phyloP scores from a whole-genome alignment of 352 stramenopile genomes.

The Phytophthora pseudosyringae region DNA sequence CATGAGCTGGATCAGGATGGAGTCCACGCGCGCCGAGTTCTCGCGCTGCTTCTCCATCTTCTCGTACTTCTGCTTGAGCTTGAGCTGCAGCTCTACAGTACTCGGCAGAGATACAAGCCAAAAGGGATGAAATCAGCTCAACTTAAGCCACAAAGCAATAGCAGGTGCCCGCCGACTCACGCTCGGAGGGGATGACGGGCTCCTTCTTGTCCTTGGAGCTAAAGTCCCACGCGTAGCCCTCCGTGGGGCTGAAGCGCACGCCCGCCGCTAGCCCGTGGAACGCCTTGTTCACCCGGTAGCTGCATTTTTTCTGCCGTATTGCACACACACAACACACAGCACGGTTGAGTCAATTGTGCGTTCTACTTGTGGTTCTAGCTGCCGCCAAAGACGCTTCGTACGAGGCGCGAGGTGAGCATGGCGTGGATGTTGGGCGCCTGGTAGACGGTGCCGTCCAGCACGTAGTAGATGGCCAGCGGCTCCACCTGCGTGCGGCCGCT shows the following conservation, averaged over 20 bases:
- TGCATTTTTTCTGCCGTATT: slow-evolving; percentile 82
- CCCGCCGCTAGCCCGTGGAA: slow-evolving; percentile 77
- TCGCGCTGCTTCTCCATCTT: slow-evolving; percentile 89
- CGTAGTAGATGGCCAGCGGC: slow-evolving; percentile 88
- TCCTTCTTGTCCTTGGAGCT: slow-evolving; percentile 87
- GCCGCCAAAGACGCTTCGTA: slow-evolving; percentile 35
- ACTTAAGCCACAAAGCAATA: not conserved
- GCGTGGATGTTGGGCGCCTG: slow-evolving; percentile 89
- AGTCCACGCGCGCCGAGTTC: slow-evolving; percentile 82
- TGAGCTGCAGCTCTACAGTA: slow-evolving; percentile 74
- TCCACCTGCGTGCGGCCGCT: slow-evolving; percentile 79
- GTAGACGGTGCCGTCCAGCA: slow-evolving; percentile 88
- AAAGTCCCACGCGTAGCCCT: slow-evolving; percentile 90
- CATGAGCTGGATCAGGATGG: slow-evolving; percentile 86
- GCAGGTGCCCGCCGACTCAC: slow-evolving; percentile 39
- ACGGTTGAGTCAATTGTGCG: slow-evolving; percentile 1
- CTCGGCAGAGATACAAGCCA: no score
- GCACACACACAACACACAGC: slow-evolving; percentile 4
- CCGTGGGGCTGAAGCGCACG: slow-evolving; percentile 85
- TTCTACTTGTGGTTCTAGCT: not conserved
- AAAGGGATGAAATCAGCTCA: not conserved
- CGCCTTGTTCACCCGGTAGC: slow-evolving; percentile 84
- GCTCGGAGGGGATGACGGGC: slow-evolving; percentile 83
- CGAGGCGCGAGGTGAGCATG: slow-evolving; percentile 86
- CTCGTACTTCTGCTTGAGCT: slow-evolving; percentile 89